phyloP scores from a whole-genome alignment of 306 rosid genomes.

The Quercus aquifolioides region DNA sequence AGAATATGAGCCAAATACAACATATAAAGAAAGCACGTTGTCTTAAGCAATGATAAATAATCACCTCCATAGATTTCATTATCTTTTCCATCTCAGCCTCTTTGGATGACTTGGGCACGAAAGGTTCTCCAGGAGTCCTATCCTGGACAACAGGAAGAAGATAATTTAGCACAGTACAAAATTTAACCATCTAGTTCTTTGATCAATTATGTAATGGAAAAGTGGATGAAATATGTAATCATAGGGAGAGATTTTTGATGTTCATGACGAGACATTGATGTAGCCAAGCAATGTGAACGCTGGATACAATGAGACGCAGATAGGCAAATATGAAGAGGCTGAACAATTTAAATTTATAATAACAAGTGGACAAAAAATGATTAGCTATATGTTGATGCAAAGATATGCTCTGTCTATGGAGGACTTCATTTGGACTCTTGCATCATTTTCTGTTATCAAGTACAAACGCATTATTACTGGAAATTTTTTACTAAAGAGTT shows the following conservation, averaged over 20 bases:
- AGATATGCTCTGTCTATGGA: background rate
- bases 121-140: slow-evolving; percentile 85
- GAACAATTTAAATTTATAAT: background rate
- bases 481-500: background rate
- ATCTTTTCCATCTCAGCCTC: slow-evolving; percentile 96
- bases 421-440: background rate
- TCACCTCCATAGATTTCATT: slow-evolving; percentile 92
- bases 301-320: background rate
- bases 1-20: slow-evolving; percentile 6
- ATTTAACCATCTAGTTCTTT: background rate
- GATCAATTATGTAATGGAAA: background rate
- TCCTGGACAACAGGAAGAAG: slow-evolving; percentile 41
- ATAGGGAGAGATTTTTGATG: background rate
- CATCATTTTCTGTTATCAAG: background rate
- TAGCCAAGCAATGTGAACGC: background rate
- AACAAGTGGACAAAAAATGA: background rate
- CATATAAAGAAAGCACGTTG: background rate
- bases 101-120: slow-evolving; percentile 75
- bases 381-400: background rate
- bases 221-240: background rate
- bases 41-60: background rate
- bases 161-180: background rate
- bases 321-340: background rate
- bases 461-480: background rate
- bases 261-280: background rate